phyloP scores from a whole-genome alignment of 495 filamentous ascomycete species.

The Penicillium angulare region DNA sequence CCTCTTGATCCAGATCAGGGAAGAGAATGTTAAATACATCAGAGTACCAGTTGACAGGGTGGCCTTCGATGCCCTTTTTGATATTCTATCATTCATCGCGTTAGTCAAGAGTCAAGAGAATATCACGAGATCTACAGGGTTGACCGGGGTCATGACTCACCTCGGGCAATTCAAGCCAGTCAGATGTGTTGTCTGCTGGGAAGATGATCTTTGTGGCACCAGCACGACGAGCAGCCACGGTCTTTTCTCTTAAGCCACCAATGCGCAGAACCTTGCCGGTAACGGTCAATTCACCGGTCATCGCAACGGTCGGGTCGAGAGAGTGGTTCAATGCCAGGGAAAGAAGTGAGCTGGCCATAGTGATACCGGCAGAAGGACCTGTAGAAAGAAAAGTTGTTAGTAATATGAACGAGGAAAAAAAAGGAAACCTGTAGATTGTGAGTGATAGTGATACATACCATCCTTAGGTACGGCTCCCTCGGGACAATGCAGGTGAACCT shows the following conservation, averaged over 20 bases:
- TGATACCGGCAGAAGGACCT: conserved; percentile 89
- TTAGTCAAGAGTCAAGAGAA: no score
- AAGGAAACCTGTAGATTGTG: neutral
- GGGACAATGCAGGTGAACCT: conserved; percentile 93
- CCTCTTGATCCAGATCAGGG: conserved; percentile 68
- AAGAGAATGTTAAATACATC: conserved; percentile 94
- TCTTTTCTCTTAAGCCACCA: conserved; percentile 95
- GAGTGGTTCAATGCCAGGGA: conserved; percentile 76
- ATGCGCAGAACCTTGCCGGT: conserved; percentile 97
- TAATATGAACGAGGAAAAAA: neutral
- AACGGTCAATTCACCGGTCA: conserved; percentile 98
- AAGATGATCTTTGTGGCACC: conserved; percentile 96
- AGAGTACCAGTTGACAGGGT: conserved; percentile 86
- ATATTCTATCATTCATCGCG: conserved; percentile 67
- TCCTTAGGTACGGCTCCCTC: conserved; percentile 97
- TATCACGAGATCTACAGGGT: neutral
- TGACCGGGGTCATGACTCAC: conserved; percentile 45
- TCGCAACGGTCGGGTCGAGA: conserved; percentile 84
- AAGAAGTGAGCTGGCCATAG: conserved; percentile 91
- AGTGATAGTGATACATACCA: conserved; percentile 46
- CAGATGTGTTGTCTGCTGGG: conserved; percentile 87
- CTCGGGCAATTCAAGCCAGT: conserved; percentile 98
- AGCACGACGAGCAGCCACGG: conserved; percentile 91
- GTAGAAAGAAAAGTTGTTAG: conserved; percentile 18
- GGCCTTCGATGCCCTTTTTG: conserved; percentile 89